These are phyloP conservation scores for Exserohilum rostratum DNA, from an alignment of 2,329 filamentous ascomycete genomes.

Conservation along the genomic window DNA sequence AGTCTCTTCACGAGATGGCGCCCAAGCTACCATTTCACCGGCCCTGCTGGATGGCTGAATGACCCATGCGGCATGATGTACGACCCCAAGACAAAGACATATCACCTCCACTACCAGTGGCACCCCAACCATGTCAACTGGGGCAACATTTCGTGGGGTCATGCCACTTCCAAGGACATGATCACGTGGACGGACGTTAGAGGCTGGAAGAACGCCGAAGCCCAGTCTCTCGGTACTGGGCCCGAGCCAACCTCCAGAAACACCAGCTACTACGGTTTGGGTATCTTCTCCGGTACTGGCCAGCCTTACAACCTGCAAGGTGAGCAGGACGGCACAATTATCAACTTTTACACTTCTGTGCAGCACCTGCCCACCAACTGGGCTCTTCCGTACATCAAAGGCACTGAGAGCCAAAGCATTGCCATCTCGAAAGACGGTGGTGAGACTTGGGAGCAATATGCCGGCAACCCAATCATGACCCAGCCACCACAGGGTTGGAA, in stretches of 20 bases:
- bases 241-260: constrained; percentile 38
- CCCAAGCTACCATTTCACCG: constrained; percentile 53
- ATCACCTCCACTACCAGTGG: constrained; percentile 63
- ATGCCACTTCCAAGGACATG: constrained; percentile 59
- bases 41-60: constrained; percentile 58
- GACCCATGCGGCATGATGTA: constrained; percentile 53
- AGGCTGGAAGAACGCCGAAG: constrained; percentile 54
- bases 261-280: constrained; percentile 57
- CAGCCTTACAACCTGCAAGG: constrained; percentile 57
- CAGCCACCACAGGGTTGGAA: constrained; percentile 54
- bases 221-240: constrained; percentile 49
- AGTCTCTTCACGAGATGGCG: constrained; percentile 58
- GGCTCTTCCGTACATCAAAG: constrained; percentile 51
- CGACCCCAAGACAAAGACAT: constrained; percentile 54
- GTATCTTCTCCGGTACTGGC: constrained; percentile 60
- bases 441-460: constrained; percentile 55
- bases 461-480: constrained; percentile 54
- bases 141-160: constrained; percentile 54
- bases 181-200: constrained; percentile 54
- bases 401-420: constrained; percentile 55
- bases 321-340: constrained; percentile 54
- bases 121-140: constrained; percentile 56
- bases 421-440: constrained; percentile 56
- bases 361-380: constrained; percentile 55
- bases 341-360: constrained; percentile 57